Conservation (phyloP, 1,284 basidiomycete species). For the Ceratobasidium sp. region DNA sequence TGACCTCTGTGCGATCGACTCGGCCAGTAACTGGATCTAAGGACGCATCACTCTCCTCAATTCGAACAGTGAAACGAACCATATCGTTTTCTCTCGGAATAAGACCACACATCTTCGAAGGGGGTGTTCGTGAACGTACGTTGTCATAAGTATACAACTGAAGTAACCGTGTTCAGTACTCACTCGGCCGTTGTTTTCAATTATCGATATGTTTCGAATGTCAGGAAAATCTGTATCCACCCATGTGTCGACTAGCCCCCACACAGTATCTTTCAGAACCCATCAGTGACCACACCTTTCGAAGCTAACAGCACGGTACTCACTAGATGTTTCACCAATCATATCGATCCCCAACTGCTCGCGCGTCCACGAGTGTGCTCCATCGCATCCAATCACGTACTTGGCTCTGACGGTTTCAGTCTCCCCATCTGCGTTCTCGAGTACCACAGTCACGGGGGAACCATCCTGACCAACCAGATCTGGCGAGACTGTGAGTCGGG, state of each 20-base stretch:
- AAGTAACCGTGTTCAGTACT: constrained; percentile 57
- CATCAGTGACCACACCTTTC: not conserved
- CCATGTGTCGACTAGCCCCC: constrained; percentile 81
- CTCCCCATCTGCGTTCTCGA: constrained; percentile 49
- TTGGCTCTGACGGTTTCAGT: constrained; percentile 68
- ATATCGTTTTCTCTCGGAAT: constrained; percentile 34
- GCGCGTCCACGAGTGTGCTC: constrained; percentile 86
- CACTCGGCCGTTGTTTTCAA: constrained; percentile 38
- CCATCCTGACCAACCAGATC: constrained; percentile 61
- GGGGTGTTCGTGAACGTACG: too few species aligned
- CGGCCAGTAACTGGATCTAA: constrained; percentile 16
- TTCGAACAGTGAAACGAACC: constrained; percentile 38
- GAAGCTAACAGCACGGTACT: constrained; percentile 44
- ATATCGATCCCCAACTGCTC: constrained; percentile 74
- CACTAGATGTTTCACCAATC: constrained; percentile 81
- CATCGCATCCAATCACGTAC: constrained; percentile 75
- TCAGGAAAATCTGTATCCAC: constrained; percentile 87
- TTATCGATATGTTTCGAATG: constrained; percentile 62
- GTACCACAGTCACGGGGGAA: constrained; percentile 69
- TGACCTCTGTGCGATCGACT: constrained; percentile 26
- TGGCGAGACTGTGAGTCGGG: constrained; percentile 64
- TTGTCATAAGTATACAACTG: constrained; percentile 73
- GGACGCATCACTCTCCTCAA: constrained; percentile 49
- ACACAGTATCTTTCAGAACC: constrained; percentile 69
- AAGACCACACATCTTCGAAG: not conserved